Conservation (phyloP, 2,329 filamentous ascomycete genomes). For the Exophiala dermatitidis region DNA sequence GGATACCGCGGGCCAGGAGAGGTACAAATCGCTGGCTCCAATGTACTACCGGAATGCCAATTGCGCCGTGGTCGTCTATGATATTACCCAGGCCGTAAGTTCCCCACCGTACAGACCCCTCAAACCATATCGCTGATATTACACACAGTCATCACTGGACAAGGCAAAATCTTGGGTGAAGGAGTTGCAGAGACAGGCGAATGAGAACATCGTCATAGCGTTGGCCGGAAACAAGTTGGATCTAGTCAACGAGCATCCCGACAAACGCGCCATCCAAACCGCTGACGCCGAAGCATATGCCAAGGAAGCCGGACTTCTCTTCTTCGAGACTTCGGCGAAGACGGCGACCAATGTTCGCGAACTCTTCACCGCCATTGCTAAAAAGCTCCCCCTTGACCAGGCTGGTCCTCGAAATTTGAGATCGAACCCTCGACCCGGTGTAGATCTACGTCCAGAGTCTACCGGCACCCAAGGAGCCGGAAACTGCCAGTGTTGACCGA, state of each 20-base stretch:
- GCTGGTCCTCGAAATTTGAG: constrained; percentile 83
- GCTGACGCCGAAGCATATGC: constrained; percentile 94
- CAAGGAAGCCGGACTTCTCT: constrained; percentile 83
- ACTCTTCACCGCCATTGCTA: constrained; percentile 93
- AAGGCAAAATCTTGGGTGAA: constrained; percentile 99
- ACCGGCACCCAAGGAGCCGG: constrained; percentile 53
- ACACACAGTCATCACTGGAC: constrained; percentile 75
- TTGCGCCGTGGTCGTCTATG: constrained; percentile 97
- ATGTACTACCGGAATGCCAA: constrained; percentile 99
- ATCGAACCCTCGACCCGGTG: constrained; percentile 55
- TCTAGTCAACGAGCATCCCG: constrained; percentile 85
- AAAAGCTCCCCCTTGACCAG: constrained; percentile 94
- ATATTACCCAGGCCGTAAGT: constrained; percentile 95
- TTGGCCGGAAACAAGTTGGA: constrained; percentile 97
- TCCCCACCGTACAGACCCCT: neutral
- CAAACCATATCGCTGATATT: constrained; percentile 11
- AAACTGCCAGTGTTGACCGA: constrained; percentile 57
- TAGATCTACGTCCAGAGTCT: constrained; percentile 59
- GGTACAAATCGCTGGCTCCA: constrained; percentile 96
- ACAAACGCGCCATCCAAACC: constrained; percentile 85
- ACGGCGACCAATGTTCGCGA: constrained; percentile 93
- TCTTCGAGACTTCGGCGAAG: constrained; percentile 98
- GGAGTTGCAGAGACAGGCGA: constrained; percentile 95
- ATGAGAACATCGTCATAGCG: constrained; percentile 99
- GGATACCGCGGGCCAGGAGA: constrained; percentile 96